Base-by-base conservation (phyloP, 768 basidiomycete genomes). In the Suillus subalutaceus region DNA sequence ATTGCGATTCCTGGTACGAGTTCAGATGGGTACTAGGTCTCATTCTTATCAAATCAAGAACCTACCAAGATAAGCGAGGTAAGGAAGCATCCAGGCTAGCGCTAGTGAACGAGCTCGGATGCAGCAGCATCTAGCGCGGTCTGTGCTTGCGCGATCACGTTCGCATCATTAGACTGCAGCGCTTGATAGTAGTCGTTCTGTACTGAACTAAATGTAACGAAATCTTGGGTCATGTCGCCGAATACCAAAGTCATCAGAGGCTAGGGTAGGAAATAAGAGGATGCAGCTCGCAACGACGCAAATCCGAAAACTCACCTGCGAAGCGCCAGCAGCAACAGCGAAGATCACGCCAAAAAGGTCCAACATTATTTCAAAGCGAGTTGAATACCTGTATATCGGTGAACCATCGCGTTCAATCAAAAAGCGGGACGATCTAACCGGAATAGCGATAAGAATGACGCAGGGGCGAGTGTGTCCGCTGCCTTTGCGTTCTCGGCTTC, bases 321-420 rank as follows among this genome's bases (percentile, higher is more conserved):
- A 87, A 38, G 93, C 89, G 37, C 95, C 95, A 23, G 91, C 89
- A 0, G 83, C 89, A 26, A 82, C 84, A 0, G 96, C 92, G 10
- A 86, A 84, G 13, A 92, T 70, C 30, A 97, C 65, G 46, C 94
- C 94, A 67, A 97, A 80, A 37, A 81, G 69, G 76, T 97, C 83
- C 26, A 95, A 69, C 64, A 82, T 71, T 1, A 90, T 71, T 75
- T 99, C 96, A 30, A 84, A 79, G 38, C 70, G 83, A 0, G 92
- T 97, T 0, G 92, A 84, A 76, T 91, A 96, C 3, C 94, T 90
- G 72, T 26, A 26, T 73, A 72, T n/a, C 76, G 66, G 20, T 40
- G 64, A 64, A 53, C 73, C 32, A 20, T 57, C 26, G 32, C 7
- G 5, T 16, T 9, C 37, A 16, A 9, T 26, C n/a, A 44, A 12